Conservation (phyloP, 441 rosid species). For the Melastoma candidum region DNA sequence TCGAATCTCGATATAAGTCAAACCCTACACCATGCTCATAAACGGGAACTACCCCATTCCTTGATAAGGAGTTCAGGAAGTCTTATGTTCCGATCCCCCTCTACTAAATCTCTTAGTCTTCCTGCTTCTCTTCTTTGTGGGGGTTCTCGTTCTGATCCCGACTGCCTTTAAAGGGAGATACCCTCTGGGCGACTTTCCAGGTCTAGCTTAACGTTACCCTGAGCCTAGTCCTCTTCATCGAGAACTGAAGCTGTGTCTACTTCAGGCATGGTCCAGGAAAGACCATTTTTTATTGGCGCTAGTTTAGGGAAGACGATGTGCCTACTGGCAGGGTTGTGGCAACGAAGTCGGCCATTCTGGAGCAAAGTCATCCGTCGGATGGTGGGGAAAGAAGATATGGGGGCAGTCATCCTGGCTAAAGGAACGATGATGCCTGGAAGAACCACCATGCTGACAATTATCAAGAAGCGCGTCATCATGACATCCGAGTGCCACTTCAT, state of each 20-base stretch:
- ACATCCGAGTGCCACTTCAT: conserved; percentile 35
- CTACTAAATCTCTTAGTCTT: no score
- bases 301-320: conserved; percentile 44
- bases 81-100: no score
- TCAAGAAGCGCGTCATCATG: conserved; percentile 34
- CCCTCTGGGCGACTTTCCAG: background rate
- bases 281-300: conserved; percentile 25
- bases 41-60: no score
- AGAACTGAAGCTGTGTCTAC: conserved; percentile 41
- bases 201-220: conserved; percentile 45
- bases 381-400: conserved; percentile 28
- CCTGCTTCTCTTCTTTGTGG: no score
- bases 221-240: conserved; percentile 27
- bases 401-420: conserved; percentile 31
- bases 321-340: conserved; percentile 29
- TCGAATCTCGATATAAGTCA: no score
- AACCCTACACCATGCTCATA: no score
- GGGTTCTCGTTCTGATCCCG: no score
- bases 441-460: conserved; percentile 31
- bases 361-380: conserved; percentile 2
- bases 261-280: conserved; percentile 42
- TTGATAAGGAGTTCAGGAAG: no score
- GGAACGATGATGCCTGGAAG: conserved; percentile 45
- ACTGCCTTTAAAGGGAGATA: no score
- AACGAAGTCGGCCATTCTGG: conserved; percentile 22